Evolutionary conservation across 345 rosid species (phyloP).

Genomic region (Pistacia integerrima): DNA sequence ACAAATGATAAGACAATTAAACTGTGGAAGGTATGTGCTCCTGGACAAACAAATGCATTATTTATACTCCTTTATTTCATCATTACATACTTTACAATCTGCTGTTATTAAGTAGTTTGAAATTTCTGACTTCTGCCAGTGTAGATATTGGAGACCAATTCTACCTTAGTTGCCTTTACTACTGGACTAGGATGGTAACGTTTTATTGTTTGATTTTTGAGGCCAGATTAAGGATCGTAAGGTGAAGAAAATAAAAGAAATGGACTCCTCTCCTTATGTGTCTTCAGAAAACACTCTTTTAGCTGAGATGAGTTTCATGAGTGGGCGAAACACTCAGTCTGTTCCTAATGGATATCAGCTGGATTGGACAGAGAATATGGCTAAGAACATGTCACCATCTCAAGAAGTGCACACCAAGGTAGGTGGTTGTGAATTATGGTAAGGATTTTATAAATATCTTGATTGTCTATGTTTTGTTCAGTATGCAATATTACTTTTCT

Average conservation of each 20-base stretch:
- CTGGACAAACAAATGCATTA: background rate
- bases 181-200: slow-evolving; percentile 8
- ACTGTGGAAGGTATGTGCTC: slow-evolving; percentile 62
- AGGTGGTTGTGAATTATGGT: slow-evolving; percentile 12
- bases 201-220: slow-evolving; percentile 17
- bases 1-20: slow-evolving; percentile 73
- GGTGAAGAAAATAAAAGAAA: slow-evolving; percentile 51
- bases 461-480: slow-evolving; percentile 1
- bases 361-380: slow-evolving; percentile 36
- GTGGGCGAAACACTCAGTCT: slow-evolving; percentile 29
- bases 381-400: slow-evolving; percentile 23
- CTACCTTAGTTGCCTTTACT: background rate
- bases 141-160: background rate
- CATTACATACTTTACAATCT: background rate
- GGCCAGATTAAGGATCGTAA: slow-evolving; percentile 53
- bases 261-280: slow-evolving; percentile 36
- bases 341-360: slow-evolving; percentile 38
- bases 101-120: background rate
- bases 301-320: slow-evolving; percentile 55
- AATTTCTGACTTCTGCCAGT: background rate
- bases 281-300: slow-evolving; percentile 58
- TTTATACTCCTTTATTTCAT: slow-evolving; percentile 3
- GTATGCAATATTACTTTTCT: slow-evolving; percentile 16
- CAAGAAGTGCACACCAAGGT: slow-evolving; percentile 43
- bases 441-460: background rate